phyloP scores from a whole-genome alignment of 2,329 filamentous ascomycete genomes.

The Paracoccidioides brasiliensis region DNA sequence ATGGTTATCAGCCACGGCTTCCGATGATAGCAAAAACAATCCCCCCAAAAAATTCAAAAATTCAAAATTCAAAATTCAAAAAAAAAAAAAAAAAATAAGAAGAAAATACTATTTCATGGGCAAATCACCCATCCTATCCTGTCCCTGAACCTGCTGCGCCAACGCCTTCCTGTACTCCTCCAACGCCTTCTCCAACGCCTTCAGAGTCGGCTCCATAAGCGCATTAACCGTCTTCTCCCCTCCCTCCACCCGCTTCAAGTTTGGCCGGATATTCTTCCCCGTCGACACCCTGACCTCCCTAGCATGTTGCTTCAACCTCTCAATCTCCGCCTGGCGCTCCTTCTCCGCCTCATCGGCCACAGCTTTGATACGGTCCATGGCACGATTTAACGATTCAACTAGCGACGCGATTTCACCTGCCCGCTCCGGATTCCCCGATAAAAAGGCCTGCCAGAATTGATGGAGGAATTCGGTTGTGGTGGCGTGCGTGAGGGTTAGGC shows the following conservation, averaged over 20 bases:
- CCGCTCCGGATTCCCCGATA: slow-evolving; percentile 73
- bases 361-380: slow-evolving; percentile 63
- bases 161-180: slow-evolving; percentile 59
- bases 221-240: slow-evolving; percentile 63
- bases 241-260: slow-evolving; percentile 52
- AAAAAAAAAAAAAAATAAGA: neutral
- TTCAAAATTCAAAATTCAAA: neutral
- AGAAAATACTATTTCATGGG: no score
- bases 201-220: slow-evolving; percentile 61
- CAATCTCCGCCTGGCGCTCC: slow-evolving; percentile 55
- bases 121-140: neutral
- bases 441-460: slow-evolving; percentile 89
- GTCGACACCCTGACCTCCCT: slow-evolving; percentile 58
- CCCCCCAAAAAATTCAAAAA: neutral
- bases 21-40: neutral
- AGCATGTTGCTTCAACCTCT: slow-evolving; percentile 55
- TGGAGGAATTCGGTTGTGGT: slow-evolving; percentile 93
- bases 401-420: slow-evolving; percentile 70
- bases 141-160: slow-evolving; percentile 41
- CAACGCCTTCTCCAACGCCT: slow-evolving; percentile 56
- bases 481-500: slow-evolving; percentile 65
- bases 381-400: slow-evolving; percentile 66
- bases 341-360: slow-evolving; percentile 69
- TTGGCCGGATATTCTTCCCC: slow-evolving; percentile 58
- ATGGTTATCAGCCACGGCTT: no score